A percentile compares a stretch with the other conserved stretches of the same genome.
These are phyloP conservation scores for Polytolypa hystricis DNA, from an alignment of 2,329 filamentous ascomycete genomes.

Conservation along the genomic window DNA sequence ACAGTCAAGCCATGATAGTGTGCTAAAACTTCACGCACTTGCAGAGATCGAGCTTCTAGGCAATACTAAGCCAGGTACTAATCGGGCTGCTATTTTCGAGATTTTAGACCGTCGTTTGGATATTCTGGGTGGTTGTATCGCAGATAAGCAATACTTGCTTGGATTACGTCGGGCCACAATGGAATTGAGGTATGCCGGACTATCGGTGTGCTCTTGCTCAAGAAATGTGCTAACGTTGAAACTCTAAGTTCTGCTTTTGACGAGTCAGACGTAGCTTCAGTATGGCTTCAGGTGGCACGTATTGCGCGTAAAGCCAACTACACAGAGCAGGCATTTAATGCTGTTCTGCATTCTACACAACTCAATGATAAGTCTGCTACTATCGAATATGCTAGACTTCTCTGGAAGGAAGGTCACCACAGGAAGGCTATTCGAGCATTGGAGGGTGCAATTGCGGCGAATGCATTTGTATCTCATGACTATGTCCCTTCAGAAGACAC, in stretches of 20 bases:
- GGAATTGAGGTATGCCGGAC: conserved; percentile 47
- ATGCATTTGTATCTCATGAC: conserved; percentile 54
- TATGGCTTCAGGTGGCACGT: conserved; percentile 77
- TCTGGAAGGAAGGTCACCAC: conserved; percentile 90
- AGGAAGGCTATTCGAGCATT: conserved; percentile 90
- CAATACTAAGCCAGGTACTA: conserved; percentile 16
- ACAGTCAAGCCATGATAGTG: conserved; percentile 69
- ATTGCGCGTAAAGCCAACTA: conserved; percentile 78
- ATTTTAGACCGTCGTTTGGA: conserved; percentile 69
- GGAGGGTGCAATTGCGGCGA: conserved; percentile 70
- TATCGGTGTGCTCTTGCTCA: conserved; percentile 1
- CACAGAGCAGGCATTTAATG: conserved; percentile 81
- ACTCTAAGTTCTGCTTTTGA: conserved; percentile 44
- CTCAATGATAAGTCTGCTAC: conserved; percentile 78
- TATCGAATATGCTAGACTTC: conserved; percentile 82
- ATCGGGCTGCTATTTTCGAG: conserved; percentile 30
- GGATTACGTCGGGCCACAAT: conserved; percentile 78
- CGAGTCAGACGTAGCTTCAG: conserved; percentile 63
- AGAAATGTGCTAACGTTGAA: background rate
- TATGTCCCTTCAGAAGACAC: conserved; percentile 23
- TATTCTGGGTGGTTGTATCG: conserved; percentile 74
- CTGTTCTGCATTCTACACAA: conserved; percentile 76
- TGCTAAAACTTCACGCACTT: conserved; percentile 77
- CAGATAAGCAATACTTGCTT: conserved; percentile 88
- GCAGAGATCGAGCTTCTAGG: conserved; percentile 65